Evolutionary conservation across 2,329 filamentous ascomycete genomes (phyloP), one percentile per base, ranked within the genome.

Genomic region (Paracoccidioides lutzii): DNA sequence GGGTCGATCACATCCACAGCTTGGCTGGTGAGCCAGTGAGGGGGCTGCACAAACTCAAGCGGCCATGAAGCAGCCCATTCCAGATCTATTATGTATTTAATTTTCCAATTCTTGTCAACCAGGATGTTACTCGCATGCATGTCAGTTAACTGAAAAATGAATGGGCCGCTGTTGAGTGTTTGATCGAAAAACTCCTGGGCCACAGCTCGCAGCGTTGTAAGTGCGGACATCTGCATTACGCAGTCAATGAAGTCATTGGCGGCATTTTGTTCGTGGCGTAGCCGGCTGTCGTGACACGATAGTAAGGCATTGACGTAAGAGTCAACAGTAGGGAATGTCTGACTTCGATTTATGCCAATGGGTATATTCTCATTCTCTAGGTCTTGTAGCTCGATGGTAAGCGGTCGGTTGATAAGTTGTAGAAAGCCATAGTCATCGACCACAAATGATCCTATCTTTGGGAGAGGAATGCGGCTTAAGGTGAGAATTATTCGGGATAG

Each of bases 31-130:
- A 69, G 58, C 66, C 66, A 69, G 49, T 60, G 59, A 4, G 64
- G 68, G 2, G 63, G 60, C 12, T 58, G 55, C 5, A 62, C 46
- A 58, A 68, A 62, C 57, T 70, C 62, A 14, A 66, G 52, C 5
- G 67, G 68, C 3, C 59, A 60, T 0, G 63, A 63, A 57, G 62
- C 67, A 37, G 63, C 61, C 61, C 64, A 71, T 59, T 70, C 68
- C 9, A 71, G 56, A 49, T 71, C 66, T 54, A 71, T 65, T 14
- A 70, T 55, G 28, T 45, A 58, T 33, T 52, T 69, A 46, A 70
- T 62, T 56, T 70, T 62, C 65, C 68, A 68, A 9, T 68, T 55
- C 8, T 65, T 50, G 54, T 72, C 68, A 3, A 71, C 68, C 52
- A 72, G 66, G n/a, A 71, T 69, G 54, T 62, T 62, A 46, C 56